Evolutionary conservation across 768 basidiomycete genomes (phyloP).

Genomic region (Tylopilus vinaceipallidus): DNA sequence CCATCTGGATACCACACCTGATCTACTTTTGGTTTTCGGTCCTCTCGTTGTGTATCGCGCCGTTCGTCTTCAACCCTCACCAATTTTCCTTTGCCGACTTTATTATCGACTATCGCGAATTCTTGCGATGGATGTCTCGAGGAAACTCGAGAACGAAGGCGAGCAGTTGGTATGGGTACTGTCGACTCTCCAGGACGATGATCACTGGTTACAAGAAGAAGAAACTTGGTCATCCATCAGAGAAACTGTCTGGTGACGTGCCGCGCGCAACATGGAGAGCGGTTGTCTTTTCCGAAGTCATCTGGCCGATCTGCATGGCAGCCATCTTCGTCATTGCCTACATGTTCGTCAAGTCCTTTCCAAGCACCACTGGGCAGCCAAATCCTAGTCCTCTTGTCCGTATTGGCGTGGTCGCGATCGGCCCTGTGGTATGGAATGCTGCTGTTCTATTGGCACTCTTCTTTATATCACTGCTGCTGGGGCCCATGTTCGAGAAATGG

Average conservation of each 20-base stretch:
- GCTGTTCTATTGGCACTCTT: constrained; percentile 81
- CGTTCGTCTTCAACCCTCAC: constrained; percentile 99
- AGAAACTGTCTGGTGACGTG: constrained; percentile 93
- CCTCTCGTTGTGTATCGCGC: constrained; percentile 90
- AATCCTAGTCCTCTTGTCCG: constrained; percentile 87
- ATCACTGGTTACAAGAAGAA: constrained; percentile 99
- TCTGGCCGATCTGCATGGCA: constrained; percentile 77
- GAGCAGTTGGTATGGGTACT: constrained; percentile 99
- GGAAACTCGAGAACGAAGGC: constrained; percentile 96
- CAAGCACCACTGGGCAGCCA: constrained; percentile 53
- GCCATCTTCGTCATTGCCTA: constrained; percentile 79
- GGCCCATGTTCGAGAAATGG: constrained; percentile 84
- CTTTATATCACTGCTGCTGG: constrained; percentile 89
- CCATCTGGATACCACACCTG: constrained; percentile 91
- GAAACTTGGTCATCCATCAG: constrained; percentile 94
- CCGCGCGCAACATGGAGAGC: constrained; percentile 87
- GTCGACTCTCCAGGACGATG: constrained; percentile 93
- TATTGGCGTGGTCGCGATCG: constrained; percentile 83
- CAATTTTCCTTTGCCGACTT: constrained; percentile 98
- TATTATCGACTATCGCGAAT: constrained; percentile 98
- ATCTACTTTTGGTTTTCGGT: constrained; percentile 99
- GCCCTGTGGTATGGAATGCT: constrained; percentile 95
- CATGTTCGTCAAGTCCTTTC: constrained; percentile 94
- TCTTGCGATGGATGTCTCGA: constrained; percentile 98
- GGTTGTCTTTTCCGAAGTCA: constrained; percentile 79